Base-by-base conservation (phyloP, 495 filamentous ascomycete species). In the Parathielavia appendiculata region DNA sequence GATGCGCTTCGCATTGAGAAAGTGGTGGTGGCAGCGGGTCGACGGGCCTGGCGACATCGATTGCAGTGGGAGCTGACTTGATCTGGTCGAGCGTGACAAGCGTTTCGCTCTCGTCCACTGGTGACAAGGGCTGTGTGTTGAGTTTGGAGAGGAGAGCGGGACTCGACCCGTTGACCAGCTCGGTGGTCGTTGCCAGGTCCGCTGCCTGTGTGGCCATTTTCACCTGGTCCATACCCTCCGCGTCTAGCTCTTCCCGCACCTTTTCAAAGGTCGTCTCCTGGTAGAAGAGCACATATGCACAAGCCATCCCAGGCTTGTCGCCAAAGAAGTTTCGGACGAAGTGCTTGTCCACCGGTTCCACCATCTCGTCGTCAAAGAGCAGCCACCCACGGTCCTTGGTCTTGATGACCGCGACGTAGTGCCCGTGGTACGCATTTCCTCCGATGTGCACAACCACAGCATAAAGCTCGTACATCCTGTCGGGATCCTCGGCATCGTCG, bases 311-410 rank as follows among this genome's bases (percentile, higher is more conserved):
- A 16, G 90, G 88, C 60, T 88, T 86, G 66, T 96, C 93, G 26
- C 93, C 93, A 66, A 98, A 98, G 75, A 97, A 98, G 67, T 96
- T 97, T 52, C 84, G 81, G n/a, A 98, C 95, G 68, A 93, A 98
- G 66, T 85, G 86, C 69, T 96, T 96, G 67, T 97, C 91, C 7
- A 98, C 93, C 0, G 95, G 93, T 68, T 97, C 93, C 13, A 98
- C 93, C 81, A 97, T 87, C 75, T 98, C 93, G 69, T 98, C 93
- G 63, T 98, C 93, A 61, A 98, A 98, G 5, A 98, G 75, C 54
- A 98, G 69, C 93, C 93, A 98, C 26, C 93, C 93, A 20, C 89
- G 83, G 68, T 97, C 92, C 67, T 96, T 84, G 1, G 93, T 98
- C 71, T 98, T 98, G 77, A 98, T 93, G 34, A 98, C 92, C 10